Conservation (phyloP, 2,329 filamentous ascomycete genomes). For the Verticillium tricorpus region DNA sequence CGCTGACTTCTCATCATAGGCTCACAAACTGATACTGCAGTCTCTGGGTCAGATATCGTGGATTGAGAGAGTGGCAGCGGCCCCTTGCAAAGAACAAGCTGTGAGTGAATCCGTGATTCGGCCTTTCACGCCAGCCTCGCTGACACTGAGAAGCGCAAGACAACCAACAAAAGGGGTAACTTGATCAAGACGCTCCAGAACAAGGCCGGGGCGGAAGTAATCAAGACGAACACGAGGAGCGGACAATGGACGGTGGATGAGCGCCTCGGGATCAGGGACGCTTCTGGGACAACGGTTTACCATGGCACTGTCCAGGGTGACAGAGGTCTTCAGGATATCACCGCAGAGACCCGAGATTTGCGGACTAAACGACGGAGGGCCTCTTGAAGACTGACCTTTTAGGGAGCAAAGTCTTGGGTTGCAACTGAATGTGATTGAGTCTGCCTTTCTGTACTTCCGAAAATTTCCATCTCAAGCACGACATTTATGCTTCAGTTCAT, state of each 20-base stretch:
- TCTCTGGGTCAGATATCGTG: not conserved
- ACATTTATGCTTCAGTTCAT: too few relatives aligned
- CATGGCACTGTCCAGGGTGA: not conserved
- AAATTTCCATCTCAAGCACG: too few relatives aligned
- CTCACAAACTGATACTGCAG: not conserved
- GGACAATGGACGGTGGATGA: not conserved
- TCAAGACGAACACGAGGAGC: not conserved
- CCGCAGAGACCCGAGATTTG: not conserved
- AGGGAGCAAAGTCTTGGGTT: too few relatives aligned
- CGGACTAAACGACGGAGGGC: not conserved
- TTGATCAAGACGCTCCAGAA: not conserved
- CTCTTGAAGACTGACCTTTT: too few relatives aligned
- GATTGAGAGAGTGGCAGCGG: not conserved
- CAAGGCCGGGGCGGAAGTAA: not conserved
- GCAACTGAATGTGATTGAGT: too few relatives aligned
- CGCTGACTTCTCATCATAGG: not conserved
- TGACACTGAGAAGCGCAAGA: not conserved
- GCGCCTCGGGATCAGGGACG: not conserved
- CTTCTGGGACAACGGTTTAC: not conserved
- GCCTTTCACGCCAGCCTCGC: not conserved
- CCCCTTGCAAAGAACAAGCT: not conserved
- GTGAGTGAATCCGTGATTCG: not conserved
- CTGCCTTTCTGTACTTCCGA: too few relatives aligned
- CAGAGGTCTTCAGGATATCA: not conserved
- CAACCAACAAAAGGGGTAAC: not conserved